A percentile compares a stretch with the other conserved stretches of the same genome.
These are phyloP conservation scores for Xylariales sp. DNA, from an alignment of 2,329 filamentous ascomycete genomes.

Conservation along the genomic window DNA sequence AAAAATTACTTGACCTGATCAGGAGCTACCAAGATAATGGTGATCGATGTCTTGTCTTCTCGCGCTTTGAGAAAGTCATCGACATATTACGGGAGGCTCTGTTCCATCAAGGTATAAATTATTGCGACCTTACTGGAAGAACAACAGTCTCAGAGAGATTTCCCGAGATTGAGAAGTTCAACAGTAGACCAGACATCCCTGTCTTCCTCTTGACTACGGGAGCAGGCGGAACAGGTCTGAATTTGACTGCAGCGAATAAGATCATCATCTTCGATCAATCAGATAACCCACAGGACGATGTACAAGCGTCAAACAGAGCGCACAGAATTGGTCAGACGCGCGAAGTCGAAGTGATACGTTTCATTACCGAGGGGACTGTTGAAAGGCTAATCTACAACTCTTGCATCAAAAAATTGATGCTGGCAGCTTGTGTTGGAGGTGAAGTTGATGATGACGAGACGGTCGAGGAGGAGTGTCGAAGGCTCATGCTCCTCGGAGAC, in stretches of 20 bases:
- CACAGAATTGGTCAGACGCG: slow-evolving; percentile 90
- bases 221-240: slow-evolving; percentile 94
- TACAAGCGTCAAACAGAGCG: slow-evolving; percentile 96
- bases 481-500: slow-evolving; percentile 19
- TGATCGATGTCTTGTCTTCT: slow-evolving; percentile 86
- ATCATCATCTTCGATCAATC: slow-evolving; percentile 95
- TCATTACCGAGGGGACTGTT: slow-evolving; percentile 78
- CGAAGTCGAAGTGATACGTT: slow-evolving; percentile 83
- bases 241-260: slow-evolving; percentile 92
- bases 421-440: slow-evolving; percentile 56
- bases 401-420: slow-evolving; percentile 86
- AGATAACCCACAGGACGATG: slow-evolving; percentile 97
- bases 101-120: slow-evolving; percentile 65
- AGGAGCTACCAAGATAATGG: slow-evolving; percentile 70
- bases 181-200: slow-evolving; percentile 68
- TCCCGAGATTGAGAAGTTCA: slow-evolving; percentile 83
- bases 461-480: slow-evolving; percentile 25
- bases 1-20: slow-evolving; percentile 72
- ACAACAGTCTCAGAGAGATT: slow-evolving; percentile 83
- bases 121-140: slow-evolving; percentile 80
- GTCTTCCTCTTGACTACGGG: slow-evolving; percentile 93
- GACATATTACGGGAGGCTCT: slow-evolving; percentile 85
- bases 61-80: slow-evolving; percentile 86
- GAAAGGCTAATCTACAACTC: slow-evolving; percentile 92
- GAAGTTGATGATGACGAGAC: slow-evolving; percentile 48